phyloP scores from a whole-genome alignment of 2,329 filamentous ascomycete genomes.

The Balansia obtecta region DNA sequence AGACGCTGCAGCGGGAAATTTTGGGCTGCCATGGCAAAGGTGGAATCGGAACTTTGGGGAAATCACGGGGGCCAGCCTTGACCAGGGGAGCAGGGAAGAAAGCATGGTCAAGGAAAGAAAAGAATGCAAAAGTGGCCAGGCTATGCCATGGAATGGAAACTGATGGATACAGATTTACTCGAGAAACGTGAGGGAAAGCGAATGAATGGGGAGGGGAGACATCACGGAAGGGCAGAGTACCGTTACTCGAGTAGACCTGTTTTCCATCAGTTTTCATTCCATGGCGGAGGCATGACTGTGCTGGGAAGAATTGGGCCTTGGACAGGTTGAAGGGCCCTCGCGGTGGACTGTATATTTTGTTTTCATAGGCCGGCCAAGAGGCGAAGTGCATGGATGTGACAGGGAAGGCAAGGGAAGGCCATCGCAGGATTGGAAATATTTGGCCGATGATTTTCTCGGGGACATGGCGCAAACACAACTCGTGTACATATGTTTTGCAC shows the following conservation, averaged over 20 bases:
- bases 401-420: conserved; percentile 11
- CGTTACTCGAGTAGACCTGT: no score
- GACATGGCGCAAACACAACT: conserved; percentile 1
- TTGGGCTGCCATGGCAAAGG: conserved; percentile 8
- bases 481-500: background rate
- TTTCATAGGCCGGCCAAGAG: conserved; percentile 8
- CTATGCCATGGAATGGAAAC: background rate
- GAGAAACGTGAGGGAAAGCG: no score
- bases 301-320: background rate
- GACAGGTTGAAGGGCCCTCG: conserved; percentile 11
- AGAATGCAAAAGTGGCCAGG: conserved; percentile 20
- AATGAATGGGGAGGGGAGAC: no score
- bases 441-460: background rate
- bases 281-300: background rate
- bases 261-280: no score
- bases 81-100: background rate
- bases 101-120: conserved; percentile 13
- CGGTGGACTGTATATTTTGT: conserved; percentile 19
- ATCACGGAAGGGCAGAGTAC: background rate
- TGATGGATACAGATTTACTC: background rate
- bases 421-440: background rate
- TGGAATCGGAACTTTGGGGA: conserved; percentile 15
- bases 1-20: conserved; percentile 1
- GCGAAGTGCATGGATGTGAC: conserved; percentile 2
- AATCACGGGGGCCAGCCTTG: conserved; percentile 16